A percentile compares a stretch with the other conserved stretches of the same genome.
Evolutionary conservation across 2,329 filamentous ascomycete genomes (phyloP).

Genomic region (Raffaelea deltoideospora): DNA sequence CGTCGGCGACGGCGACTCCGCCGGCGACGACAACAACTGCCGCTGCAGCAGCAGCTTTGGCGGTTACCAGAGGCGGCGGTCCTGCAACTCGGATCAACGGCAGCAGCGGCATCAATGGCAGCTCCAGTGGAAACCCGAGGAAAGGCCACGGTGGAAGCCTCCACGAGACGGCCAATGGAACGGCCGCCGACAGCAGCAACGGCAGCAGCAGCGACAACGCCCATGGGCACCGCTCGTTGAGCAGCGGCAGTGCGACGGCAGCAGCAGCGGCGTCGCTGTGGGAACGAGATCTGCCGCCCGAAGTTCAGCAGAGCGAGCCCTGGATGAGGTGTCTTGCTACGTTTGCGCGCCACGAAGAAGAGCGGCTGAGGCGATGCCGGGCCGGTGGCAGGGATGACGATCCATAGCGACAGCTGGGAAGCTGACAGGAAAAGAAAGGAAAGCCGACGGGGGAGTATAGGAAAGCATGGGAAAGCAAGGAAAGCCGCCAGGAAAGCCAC

Average conservation of each 20-base stretch:
- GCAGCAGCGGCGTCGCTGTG: not conserved
- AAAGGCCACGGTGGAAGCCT: not conserved
- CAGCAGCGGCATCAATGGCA: not conserved
- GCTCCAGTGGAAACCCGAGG: not conserved
- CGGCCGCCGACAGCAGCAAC: not conserved
- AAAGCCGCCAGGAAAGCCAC: too few relatives aligned
- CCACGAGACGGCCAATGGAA: not conserved
- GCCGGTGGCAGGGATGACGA: not conserved
- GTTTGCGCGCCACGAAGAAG: conserved; percentile 5
- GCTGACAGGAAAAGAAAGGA: too few relatives aligned
- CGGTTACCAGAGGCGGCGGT: too few relatives aligned
- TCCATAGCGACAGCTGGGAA: not conserved
- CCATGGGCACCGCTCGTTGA: too few relatives aligned
- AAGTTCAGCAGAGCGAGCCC: conserved; percentile 1
- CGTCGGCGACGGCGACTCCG: not conserved
- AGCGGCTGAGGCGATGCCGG: not conserved
- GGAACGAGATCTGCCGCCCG: conserved; percentile 2
- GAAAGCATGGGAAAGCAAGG: too few relatives aligned
- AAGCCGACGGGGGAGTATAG: too few relatives aligned
- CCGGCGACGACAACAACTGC: not conserved
- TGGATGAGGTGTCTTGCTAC: conserved; percentile 2
- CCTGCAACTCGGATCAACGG: too few relatives aligned
- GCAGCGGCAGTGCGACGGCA: too few relatives aligned
- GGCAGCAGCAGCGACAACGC: not conserved
- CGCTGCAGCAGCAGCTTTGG: too few relatives aligned